Percentiles rank a stretch among this genome's conserved stretches.
Evolutionary conservation across 768 basidiomycete species (phyloP).

Genomic region (Boletus rufocinnamomeus): DNA sequence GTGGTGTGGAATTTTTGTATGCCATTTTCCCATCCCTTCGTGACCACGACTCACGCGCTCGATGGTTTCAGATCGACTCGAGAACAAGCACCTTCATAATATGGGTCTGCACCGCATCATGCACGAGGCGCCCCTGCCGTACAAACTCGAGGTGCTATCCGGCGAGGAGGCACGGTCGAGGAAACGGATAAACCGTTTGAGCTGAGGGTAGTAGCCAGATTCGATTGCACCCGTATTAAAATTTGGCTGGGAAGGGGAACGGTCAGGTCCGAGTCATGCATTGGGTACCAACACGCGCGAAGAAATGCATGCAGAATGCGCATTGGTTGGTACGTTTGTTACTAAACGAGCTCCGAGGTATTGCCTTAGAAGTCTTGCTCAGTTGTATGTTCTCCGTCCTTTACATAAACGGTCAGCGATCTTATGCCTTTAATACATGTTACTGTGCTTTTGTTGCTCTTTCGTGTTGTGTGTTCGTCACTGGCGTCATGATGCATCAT

Average conservation of each 20-base stretch:
- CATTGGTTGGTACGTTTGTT: not conserved
- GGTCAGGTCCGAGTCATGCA: not conserved
- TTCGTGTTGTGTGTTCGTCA: too few species aligned
- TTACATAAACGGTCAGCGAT: not conserved
- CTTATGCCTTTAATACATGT: not conserved
- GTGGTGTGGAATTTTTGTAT: conserved; percentile 92
- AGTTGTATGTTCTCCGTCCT: not conserved
- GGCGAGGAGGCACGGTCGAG: conserved; percentile 39
- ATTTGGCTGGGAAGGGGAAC: not conserved
- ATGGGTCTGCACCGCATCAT: conserved; percentile 90
- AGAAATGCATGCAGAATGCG: not conserved
- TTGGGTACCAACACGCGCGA: not conserved
- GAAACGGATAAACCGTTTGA: conserved; percentile 24
- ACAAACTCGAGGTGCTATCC: conserved; percentile 53
- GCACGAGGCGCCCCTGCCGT: conserved; percentile 83
- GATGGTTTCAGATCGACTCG: conserved; percentile 59
- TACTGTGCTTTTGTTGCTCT: not conserved
- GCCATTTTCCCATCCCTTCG: conserved; percentile 28
- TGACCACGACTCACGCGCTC: not conserved
- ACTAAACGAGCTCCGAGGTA: not conserved
- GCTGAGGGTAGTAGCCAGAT: conserved; percentile 9
- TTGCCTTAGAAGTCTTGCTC: not conserved
- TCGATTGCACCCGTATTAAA: not conserved
- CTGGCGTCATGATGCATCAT: too few species aligned
- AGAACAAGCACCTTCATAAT: conserved; percentile 93